A percentile compares a stretch with the other conserved stretches of the same genome.
Evolutionary conservation across 306 rosid genomes (phyloP).

Genomic region (Morella rubra): DNA sequence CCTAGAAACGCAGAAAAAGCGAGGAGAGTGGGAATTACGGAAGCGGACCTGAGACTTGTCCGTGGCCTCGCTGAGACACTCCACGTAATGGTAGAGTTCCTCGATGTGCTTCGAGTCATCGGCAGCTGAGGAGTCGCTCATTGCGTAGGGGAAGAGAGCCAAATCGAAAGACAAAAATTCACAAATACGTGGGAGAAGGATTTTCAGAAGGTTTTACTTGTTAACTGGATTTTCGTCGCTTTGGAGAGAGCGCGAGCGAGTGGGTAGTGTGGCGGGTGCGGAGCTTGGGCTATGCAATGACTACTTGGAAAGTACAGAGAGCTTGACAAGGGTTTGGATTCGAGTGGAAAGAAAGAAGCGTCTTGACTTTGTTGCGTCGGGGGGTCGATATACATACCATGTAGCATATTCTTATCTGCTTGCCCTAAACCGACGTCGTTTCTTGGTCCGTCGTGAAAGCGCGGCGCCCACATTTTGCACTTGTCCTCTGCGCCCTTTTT

Average conservation of each 20-base stretch:
- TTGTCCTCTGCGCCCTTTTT: too few relatives aligned
- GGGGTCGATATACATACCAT: too few relatives aligned
- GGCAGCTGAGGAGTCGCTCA: slow-evolving; percentile 71
- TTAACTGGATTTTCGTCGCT: not conserved
- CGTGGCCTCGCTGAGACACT: slow-evolving; percentile 79
- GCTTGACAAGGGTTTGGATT: not conserved
- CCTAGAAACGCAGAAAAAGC: slow-evolving; percentile 10
- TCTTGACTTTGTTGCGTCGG: too few relatives aligned
- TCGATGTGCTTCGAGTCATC: slow-evolving; percentile 73
- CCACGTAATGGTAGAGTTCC: slow-evolving; percentile 89
- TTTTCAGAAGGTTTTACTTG: not conserved
- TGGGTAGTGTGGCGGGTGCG: not conserved
- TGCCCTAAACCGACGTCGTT: not conserved
- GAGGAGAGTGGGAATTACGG: not conserved
- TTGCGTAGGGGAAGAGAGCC: slow-evolving; percentile 36
- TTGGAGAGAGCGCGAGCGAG: slow-evolving; percentile 5
- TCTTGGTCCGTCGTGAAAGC: not conserved
- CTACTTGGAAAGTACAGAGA: not conserved
- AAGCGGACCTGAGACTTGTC: slow-evolving; percentile 83
- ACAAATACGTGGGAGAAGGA: not conserved
- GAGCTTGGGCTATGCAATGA: too few relatives aligned
- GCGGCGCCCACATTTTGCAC: too few relatives aligned
- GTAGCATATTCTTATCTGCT: not conserved
- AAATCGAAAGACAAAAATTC: slow-evolving; percentile 30
- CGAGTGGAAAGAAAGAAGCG: not conserved